These are phyloP conservation scores for Phytopythium aichiense DNA, from an alignment of 352 stramenopile species.

Conservation along the genomic window DNA sequence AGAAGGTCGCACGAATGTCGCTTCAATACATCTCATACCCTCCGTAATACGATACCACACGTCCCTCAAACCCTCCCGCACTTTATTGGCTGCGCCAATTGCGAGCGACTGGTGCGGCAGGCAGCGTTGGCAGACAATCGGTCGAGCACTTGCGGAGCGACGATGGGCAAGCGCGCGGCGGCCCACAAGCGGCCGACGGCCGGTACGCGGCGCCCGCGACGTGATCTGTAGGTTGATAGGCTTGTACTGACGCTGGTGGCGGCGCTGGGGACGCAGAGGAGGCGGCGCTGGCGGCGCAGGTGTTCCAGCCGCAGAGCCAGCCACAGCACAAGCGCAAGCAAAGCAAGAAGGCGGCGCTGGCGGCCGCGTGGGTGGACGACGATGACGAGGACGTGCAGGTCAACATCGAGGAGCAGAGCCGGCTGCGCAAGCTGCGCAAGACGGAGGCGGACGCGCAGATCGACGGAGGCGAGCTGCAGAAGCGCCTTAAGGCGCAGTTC, in stretches of 20 bases:
- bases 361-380: constrained; percentile 84
- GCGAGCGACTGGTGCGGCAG: background rate
- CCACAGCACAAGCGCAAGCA: constrained; percentile 20
- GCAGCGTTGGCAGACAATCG: background rate
- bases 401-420: constrained; percentile 59
- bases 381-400: constrained; percentile 77
- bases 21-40: background rate
- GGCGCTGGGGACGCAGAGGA: constrained; percentile 23
- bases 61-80: background rate
- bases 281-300: constrained; percentile 43
- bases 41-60: background rate
- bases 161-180: constrained; percentile 48
- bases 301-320: constrained; percentile 47
- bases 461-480: constrained; percentile 67
- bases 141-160: background rate
- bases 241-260: background rate
- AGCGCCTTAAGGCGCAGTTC: constrained; percentile 82
- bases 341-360: constrained; percentile 17
- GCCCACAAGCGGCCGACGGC: constrained; percentile 14
- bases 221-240: background rate
- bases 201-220: constrained; percentile 8
- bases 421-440: constrained; percentile 82
- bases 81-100: background rate
- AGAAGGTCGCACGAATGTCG: background rate
- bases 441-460: constrained; percentile 64